Percentiles rank a stretch among this genome's conserved stretches.
Evolutionary conservation across 148 eudicot genomes (phyloP).

Genomic region (Rhododendron ovatum): DNA sequence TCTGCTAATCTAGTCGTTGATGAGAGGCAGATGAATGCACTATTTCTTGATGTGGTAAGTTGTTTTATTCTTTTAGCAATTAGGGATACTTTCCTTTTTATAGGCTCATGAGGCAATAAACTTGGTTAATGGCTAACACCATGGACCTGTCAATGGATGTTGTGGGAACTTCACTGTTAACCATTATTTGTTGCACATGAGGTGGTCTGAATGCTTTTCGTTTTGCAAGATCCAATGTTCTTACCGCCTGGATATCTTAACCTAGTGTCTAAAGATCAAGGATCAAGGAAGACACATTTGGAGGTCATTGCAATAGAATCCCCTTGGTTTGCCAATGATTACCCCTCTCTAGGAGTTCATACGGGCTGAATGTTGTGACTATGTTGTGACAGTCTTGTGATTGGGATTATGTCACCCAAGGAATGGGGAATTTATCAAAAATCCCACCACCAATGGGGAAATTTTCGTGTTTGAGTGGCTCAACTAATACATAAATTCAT

Average conservation of each 20-base stretch:
- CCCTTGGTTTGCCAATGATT: neutral
- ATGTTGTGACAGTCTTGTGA: neutral
- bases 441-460: neutral
- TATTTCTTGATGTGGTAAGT: conserved; percentile 87
- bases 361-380: neutral
- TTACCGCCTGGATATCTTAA: neutral
- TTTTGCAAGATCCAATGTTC: neutral
- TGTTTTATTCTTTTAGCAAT: neutral
- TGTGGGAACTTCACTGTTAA: neutral
- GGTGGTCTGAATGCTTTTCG: neutral
- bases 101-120: neutral
- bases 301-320: neutral
- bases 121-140: neutral
- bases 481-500: neutral
- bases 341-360: neutral
- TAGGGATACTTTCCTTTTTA: neutral
- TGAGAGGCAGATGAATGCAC: conserved; percentile 95
- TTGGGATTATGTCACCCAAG: neutral
- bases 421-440: neutral
- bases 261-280: neutral
- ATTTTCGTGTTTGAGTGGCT: neutral
- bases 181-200: neutral
- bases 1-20: conserved; percentile 81
- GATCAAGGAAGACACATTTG: neutral
- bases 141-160: neutral